These are phyloP conservation scores for Clonostachys sp. DNA, from an alignment of 2,329 filamentous ascomycete species.

Conservation along the genomic window DNA sequence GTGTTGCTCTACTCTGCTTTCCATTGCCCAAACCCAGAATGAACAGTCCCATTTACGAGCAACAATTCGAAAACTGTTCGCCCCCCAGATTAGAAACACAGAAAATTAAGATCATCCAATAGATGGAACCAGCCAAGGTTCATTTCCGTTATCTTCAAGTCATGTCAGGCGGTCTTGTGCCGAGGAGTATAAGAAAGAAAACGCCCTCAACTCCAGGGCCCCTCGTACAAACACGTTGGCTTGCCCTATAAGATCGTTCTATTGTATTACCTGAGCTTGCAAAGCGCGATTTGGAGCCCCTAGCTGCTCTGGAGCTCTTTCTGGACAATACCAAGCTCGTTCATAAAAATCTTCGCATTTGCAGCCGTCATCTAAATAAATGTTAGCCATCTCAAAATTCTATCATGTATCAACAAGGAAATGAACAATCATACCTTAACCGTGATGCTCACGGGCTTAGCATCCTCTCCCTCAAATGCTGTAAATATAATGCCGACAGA, in stretches of 20 bases:
- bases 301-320: conserved; percentile 40
- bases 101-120: no score
- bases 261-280: not conserved
- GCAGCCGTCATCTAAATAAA: conserved; percentile 43
- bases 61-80: no score
- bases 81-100: no score
- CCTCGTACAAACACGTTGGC: not conserved
- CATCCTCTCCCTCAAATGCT: conserved; percentile 52
- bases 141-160: no score
- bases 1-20: no score
- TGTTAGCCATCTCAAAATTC: not conserved
- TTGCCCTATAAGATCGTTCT: not conserved
- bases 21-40: no score
- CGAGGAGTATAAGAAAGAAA: no score
- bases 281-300: not conserved
- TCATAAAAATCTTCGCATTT: conserved; percentile 47
- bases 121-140: no score
- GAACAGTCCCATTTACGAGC: no score
- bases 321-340: conserved; percentile 44
- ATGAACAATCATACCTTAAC: conserved; percentile 46
- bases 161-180: no score
- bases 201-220: not conserved
- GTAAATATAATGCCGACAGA: conserved; percentile 64
- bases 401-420: not conserved
- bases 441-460: conserved; percentile 53